Evolutionary conservation across 2,329 filamentous ascomycete species (phyloP).

Genomic region (Ceratocystis albifundus): DNA sequence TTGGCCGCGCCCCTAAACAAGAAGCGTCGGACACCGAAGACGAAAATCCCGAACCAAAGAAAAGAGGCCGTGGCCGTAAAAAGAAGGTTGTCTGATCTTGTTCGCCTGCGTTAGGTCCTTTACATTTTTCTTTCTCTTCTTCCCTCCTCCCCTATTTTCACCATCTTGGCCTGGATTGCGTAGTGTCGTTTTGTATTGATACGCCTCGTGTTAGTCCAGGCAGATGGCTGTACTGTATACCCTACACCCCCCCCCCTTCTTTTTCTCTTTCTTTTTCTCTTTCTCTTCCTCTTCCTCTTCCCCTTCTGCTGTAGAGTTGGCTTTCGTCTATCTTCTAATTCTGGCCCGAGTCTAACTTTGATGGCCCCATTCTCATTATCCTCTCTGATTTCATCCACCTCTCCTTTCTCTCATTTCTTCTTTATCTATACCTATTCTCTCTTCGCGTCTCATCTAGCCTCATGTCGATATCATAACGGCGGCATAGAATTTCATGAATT

Average conservation of each 20-base stretch:
- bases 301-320: no score
- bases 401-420: neutral
- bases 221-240: neutral
- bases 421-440: constrained; percentile 7
- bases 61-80: constrained; percentile 40
- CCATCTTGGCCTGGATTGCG: no score
- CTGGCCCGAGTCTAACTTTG: no score
- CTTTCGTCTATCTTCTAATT: no score
- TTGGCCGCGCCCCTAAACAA: constrained; percentile 33
- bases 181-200: no score
- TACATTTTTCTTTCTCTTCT: neutral
- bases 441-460: constrained; percentile 9
- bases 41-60: constrained; percentile 39
- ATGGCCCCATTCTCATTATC: neutral
- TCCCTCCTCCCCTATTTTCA: neutral
- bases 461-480: constrained; percentile 15
- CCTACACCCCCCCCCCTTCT: no score
- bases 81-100: constrained; percentile 30
- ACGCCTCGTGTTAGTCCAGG: neutral
- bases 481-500: constrained; percentile 16
- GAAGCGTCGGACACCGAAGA: constrained; percentile 37
- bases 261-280: no score
- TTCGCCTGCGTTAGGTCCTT: no score
- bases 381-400: neutral
- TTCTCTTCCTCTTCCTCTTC: no score